Evolutionary conservation across 495 filamentous ascomycete genomes (phyloP).

Genomic region (Penicillium macrosclerotiorum): DNA sequence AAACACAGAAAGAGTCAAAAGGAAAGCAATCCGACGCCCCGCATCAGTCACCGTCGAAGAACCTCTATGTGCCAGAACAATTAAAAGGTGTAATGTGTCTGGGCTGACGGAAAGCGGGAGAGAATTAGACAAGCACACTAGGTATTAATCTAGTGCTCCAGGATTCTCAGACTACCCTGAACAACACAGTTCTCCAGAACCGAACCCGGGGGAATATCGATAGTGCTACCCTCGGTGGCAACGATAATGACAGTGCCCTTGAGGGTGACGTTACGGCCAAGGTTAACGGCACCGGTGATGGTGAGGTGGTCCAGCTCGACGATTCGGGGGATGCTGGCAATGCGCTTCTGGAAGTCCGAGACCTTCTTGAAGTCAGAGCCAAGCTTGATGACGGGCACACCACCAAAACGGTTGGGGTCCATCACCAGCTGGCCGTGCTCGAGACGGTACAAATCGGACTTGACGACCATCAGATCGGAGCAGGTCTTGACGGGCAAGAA

Average conservation of each 20-base stretch:
- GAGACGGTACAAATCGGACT: constrained; percentile 99
- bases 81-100: not conserved
- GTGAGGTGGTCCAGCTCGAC: constrained; percentile 97
- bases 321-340: constrained; percentile 94
- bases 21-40: not conserved
- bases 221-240: constrained; percentile 94
- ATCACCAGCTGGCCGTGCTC: constrained; percentile 98
- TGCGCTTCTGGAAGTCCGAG: constrained; percentile 98
- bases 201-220: constrained; percentile 94
- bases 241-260: constrained; percentile 99
- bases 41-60: not conserved
- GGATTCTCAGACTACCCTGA: constrained; percentile 91
- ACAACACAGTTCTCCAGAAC: constrained; percentile 99
- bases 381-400: constrained; percentile 99
- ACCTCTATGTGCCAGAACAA: not conserved
- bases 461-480: constrained; percentile 99
- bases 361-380: constrained; percentile 99
- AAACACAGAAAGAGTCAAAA: not conserved
- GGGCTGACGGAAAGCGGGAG: not conserved
- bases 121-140: constrained; percentile 6
- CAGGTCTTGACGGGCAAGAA: constrained; percentile 99
- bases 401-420: constrained; percentile 92
- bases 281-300: constrained; percentile 93
- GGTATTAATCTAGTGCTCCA: constrained; percentile 70
- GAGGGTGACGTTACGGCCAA: constrained; percentile 88